Base-by-base conservation (phyloP, 345 rosid species). In the Citrus cavaleriei region DNA sequence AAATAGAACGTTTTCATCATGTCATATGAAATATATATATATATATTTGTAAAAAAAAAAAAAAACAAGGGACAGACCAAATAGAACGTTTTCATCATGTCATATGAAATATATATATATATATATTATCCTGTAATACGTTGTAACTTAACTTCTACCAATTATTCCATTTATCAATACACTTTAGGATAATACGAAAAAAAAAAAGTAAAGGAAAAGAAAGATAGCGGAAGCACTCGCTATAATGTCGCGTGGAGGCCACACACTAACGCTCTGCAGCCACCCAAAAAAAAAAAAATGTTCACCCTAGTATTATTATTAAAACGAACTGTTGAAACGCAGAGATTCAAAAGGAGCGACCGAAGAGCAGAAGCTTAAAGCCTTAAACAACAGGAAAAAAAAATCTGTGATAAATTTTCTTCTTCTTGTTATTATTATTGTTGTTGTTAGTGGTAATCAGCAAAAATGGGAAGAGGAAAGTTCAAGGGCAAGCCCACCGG, bases 401-500 rank as follows among this genome's bases (percentile, higher is more conserved):
- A 46, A 32, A 14, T 30, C 64, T 54, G 58, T 18, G 22, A 18
- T 54, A n/a, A 72, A 30, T 22, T 28, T 55, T 25, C 4, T 16
- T 46, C 30, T 75, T 28, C 42, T 46, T 46, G 2, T 40, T 19
- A 1, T 21, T 38, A 2, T 37, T 37, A 7, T 34, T 34, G 5
- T 62, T 40, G 13, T 63, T 46, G 4, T 46, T 46, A 46, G 13
- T 46, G 4, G 51, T 46, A 46, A 63, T 63, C 16, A 40, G 7
- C 19, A 51, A 59, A 46, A 42, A 91, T 89, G 93, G 93, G 90
- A 74, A 88, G 93, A 86, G 95, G 93, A 74, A 91, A 89, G 84
- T 91, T 88, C 82, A 91, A 91, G 89, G 95, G 91, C 37, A 91
- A 91, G 78, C 95, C 93, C 49, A 91, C 95, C 37, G 93, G 95